Evolutionary conservation across 1,139 yeast species (phyloP), one percentile per base, ranked within the genome.

Genomic region (Pichia cactophila): DNA sequence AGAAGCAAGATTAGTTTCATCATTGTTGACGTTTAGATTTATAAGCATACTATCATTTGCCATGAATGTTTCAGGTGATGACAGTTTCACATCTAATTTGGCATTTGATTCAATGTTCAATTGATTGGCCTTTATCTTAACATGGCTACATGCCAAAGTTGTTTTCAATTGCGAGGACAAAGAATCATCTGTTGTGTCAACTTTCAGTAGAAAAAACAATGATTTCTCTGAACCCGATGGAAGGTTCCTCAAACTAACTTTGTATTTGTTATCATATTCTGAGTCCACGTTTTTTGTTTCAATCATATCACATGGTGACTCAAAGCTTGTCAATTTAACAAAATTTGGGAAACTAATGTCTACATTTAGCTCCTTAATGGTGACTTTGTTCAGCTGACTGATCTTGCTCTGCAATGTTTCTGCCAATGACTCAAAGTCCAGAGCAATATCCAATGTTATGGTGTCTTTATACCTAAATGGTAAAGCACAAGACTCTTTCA

Each of bases 151-250:
- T 1, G 51, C 52, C 20, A 51, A 31, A 2, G 16, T 33, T 9
- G 39, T 20, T 29, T 51, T 51, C 11, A 16, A 12, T 7, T 39
- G 31, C 29, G 29, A 38, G 8, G 14, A 8, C 10, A 55, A 42
- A 23, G 43, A 41, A 61, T 66, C 20, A 61, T 51, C 23, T 29
- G 49, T 45, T n/a, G 54, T 40, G 28, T 59, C 55, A 26, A 61
- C 47, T 26, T 57, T 47, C 4, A 61, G 38, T n/a, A 49, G 55
- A 28, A 61, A 50, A 50, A 60, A 49, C 11, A 61, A 33, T 1
- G 58, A 53, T 28, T 55, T 58, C 36, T 56, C 54, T 39, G 45
- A 58, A 5, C 58, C 58, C 17, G 54, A 51, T 12, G 49, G 33
- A 14, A 51, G 20, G 31, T 52, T 49, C 14, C 37, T 33, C 33